Base-by-base conservation (phyloP, 2,329 filamentous ascomycete genomes). In the Sarocladium oryzae region DNA sequence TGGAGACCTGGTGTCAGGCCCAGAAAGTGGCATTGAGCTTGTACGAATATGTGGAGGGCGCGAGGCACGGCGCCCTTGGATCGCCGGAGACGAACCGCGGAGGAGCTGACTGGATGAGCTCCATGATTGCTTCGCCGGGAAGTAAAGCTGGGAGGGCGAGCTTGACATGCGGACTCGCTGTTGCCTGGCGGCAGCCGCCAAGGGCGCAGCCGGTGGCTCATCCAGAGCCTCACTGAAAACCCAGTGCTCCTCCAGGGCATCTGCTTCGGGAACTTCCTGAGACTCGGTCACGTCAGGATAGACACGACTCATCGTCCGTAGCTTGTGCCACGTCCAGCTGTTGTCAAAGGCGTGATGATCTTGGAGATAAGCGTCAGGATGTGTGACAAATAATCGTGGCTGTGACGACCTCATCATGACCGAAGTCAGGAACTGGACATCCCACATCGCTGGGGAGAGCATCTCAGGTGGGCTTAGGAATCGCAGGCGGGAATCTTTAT, bases 331-430 rank as follows among this genome's bases (percentile, higher is more conserved):
- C 1, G 80, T 83, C 85, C 85, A 90, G 4, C 75, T 74, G 9
- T 70, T 62, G 38, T 77, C 73, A 33, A 77, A 75, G 4, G 77
- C 72, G 28, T 73, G 67, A 13, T 69, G 64, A 54, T 82, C 78
- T 60, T 92, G 88, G 2, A 88, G 68, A 56, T 92, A 92, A 1
- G 85, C 84, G 57, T 86, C 82, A 3, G 84, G 79, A 53, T 88
- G 85, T 1, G 88, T 92, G 53, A 91, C 75, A 66, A 87, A 92
- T 11, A 92, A 75, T 8, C 87, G 77, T 55, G 83, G 82, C 55
- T 78, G 75, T 9, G 79, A 75, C 26, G 82, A 77, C 59, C 84
- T 82, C 87, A 91, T 91, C 60, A 88, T 78, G 33, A 90, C 79
- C 45, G 85, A 83, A 48, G 76, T 75, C 24, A 92, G 73, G 55